These are phyloP conservation scores for Cutaneotrichosporon sp. DNA, from an alignment of 1,284 basidiomycete species.

Conservation along the genomic window DNA sequence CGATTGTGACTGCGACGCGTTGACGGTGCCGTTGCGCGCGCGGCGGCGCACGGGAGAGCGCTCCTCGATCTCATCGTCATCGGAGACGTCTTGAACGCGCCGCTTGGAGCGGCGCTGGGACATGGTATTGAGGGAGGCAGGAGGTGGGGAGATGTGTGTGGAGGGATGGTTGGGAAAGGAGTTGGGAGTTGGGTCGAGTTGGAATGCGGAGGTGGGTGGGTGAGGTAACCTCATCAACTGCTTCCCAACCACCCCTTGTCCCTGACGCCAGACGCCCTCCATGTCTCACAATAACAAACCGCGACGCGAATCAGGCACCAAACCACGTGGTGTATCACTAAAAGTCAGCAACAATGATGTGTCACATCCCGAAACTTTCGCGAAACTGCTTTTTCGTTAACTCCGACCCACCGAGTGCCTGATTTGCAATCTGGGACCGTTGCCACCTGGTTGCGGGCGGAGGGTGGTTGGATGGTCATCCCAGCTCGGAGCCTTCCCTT, in stretches of 20 bases:
- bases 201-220: neutral
- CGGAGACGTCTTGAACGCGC: neutral
- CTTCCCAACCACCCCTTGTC: no score
- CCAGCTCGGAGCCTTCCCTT: conserved; percentile 8
- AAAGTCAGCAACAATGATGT: neutral
- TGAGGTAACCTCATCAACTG: neutral
- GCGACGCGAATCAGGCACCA: conserved; percentile 5
- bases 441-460: neutral
- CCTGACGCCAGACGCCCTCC: neutral
- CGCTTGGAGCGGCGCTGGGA: conserved; percentile 5
- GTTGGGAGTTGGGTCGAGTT: neutral
- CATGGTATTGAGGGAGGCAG: neutral
- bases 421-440: neutral
- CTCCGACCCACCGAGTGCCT: neutral
- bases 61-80: conserved; percentile 1
- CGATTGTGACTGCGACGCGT: neutral
- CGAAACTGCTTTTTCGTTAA: conserved; percentile 7
- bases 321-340: neutral
- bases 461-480: conserved; percentile 7
- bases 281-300: neutral
- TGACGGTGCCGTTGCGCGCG: neutral
- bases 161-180: neutral
- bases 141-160: neutral
- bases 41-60: neutral
- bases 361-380: neutral